Percentiles rank a stretch among this genome's conserved stretches.
These are phyloP conservation scores for Lepiota brunneoincarnata DNA, from an alignment of 768 basidiomycete genomes.

Conservation along the genomic window DNA sequence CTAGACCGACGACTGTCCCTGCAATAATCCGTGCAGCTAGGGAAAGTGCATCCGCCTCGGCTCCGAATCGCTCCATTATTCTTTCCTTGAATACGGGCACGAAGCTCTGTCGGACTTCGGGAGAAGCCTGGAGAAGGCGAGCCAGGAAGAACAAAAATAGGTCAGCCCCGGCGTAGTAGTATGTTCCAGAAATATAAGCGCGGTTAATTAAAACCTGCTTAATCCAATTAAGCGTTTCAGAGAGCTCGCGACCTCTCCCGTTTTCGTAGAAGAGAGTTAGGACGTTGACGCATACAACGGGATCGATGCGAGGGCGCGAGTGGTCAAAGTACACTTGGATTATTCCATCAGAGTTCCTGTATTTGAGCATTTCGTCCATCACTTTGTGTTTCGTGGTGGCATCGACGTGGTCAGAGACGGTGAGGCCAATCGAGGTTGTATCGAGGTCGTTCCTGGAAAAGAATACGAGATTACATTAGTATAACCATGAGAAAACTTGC, in stretches of 20 bases:
- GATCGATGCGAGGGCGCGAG: constrained; percentile 48
- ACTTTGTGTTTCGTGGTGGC: too few relatives aligned
- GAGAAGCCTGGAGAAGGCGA: constrained; percentile 36
- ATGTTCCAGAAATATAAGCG: constrained; percentile 52
- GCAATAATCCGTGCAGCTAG: constrained; percentile 55
- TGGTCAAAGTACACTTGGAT: constrained; percentile 58
- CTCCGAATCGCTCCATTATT: constrained; percentile 47
- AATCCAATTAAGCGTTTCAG: constrained; percentile 45
- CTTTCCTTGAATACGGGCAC: constrained; percentile 41
- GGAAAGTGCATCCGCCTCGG: constrained; percentile 48
- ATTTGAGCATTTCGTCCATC: too few relatives aligned
- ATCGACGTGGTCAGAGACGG: too few relatives aligned
- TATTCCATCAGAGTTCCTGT: too few relatives aligned
- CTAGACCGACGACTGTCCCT: constrained; percentile 37
- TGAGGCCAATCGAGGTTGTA: too few relatives aligned
- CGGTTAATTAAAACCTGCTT: constrained; percentile 46
- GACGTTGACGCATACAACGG: constrained; percentile 50
- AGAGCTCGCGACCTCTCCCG: constrained; percentile 44
- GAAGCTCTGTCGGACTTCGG: constrained; percentile 33
- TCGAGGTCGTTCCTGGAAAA: too few relatives aligned
- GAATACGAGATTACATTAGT: too few relatives aligned
- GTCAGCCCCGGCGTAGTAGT: constrained; percentile 52
- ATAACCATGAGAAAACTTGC: too few relatives aligned
- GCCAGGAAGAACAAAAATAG: constrained; percentile 51
- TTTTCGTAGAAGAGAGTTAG: constrained; percentile 48